A percentile compares a stretch with the other conserved stretches of the same genome.
Conservation (phyloP, 257 asterid genomes). For the Solanum bukasovii region DNA sequence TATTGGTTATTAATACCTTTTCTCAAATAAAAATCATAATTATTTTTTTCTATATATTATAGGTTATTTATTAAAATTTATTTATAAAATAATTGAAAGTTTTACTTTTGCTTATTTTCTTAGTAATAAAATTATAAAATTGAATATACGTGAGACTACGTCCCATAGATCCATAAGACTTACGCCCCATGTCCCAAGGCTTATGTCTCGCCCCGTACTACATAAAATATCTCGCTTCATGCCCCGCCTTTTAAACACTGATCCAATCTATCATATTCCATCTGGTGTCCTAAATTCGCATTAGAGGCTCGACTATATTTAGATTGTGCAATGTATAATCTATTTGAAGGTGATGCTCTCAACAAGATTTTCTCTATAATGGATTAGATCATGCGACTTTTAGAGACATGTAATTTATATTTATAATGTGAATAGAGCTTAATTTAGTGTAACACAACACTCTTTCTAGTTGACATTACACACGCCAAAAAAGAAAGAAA, state of each 20-base stretch:
- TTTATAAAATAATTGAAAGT: too few relatives aligned
- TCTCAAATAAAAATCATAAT: neutral
- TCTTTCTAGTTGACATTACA: neutral
- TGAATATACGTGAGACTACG: too few relatives aligned
- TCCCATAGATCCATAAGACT: neutral
- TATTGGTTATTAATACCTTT: neutral
- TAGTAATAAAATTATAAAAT: too few relatives aligned
- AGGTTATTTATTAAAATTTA: too few relatives aligned
- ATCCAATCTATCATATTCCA: neutral
- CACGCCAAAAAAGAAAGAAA: neutral
- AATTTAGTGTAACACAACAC: neutral
- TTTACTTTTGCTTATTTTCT: neutral
- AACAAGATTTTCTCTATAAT: neutral
- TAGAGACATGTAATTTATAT: neutral
- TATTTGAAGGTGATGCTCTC: neutral
- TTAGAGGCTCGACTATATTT: too few relatives aligned
- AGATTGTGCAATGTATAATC: too few relatives aligned
- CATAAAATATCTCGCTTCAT: neutral
- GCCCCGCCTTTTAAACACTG: neutral
- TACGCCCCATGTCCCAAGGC: too few relatives aligned
- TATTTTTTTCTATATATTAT: too few relatives aligned
- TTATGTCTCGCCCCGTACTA: neutral
- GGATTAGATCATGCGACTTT: neutral
- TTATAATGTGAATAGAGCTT: neutral
- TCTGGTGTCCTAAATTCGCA: neutral